Conservation (phyloP, 2,329 filamentous ascomycete species). For the Fusarium heterosporum region DNA sequence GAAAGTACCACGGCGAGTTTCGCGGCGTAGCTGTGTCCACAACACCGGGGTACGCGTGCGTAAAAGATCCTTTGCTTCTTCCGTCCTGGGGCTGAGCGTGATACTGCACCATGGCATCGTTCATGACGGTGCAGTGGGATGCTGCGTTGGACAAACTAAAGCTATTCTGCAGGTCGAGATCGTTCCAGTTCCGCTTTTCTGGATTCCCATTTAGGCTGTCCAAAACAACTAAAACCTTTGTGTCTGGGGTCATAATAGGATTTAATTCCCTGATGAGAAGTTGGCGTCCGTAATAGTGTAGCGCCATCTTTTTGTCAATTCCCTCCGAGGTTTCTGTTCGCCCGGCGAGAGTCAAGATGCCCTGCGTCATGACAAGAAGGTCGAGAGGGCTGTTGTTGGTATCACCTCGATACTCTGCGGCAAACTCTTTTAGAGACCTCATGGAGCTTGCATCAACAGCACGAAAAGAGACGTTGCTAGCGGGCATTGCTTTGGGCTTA, state of each 20-base stretch:
- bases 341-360: slow-evolving; percentile 52
- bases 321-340: slow-evolving; percentile 57
- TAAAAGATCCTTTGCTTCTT: slow-evolving; percentile 45
- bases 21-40: slow-evolving; percentile 44
- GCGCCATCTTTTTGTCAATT: slow-evolving; percentile 57
- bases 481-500: slow-evolving; percentile 46
- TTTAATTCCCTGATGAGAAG: slow-evolving; percentile 57
- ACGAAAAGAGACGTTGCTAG: slow-evolving; percentile 50
- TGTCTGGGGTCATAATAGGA: slow-evolving; percentile 50
- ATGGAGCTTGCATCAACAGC: slow-evolving; percentile 51
- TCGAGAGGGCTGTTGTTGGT: slow-evolving; percentile 44
- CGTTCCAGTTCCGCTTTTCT: slow-evolving; percentile 52
- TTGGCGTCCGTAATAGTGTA: slow-evolving; percentile 60
- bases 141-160: slow-evolving; percentile 52
- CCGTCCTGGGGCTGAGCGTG: slow-evolving; percentile 38
- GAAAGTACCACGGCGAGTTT: slow-evolving; percentile 36
- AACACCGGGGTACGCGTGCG: slow-evolving; percentile 55
- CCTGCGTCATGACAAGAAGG: slow-evolving; percentile 55
- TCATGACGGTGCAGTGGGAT: slow-evolving; percentile 55
- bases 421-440: slow-evolving; percentile 49
- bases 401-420: slow-evolving; percentile 41
- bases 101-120: slow-evolving; percentile 52
- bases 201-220: slow-evolving; percentile 49
- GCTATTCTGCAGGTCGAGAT: slow-evolving; percentile 54
- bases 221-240: slow-evolving; percentile 55